A percentile compares a stretch with the other conserved stretches of the same genome.
phyloP scores from a whole-genome alignment of 1,284 basidiomycete species.

The Trichosporon inkin region DNA sequence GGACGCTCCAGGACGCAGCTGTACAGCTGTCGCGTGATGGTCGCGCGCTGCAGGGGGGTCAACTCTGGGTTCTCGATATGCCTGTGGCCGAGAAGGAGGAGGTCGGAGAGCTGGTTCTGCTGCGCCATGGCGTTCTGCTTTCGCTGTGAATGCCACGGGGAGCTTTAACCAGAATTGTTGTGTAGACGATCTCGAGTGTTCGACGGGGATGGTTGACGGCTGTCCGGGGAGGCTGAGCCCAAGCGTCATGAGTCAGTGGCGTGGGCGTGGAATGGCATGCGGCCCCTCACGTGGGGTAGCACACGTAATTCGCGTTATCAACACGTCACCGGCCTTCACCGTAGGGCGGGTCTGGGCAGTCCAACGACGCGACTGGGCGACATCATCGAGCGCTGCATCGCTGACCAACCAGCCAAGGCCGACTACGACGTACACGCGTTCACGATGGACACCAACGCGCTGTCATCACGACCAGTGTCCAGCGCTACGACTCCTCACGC shows the following conservation, averaged over 20 bases:
- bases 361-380: background rate
- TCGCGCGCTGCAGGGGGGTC: slow-evolving; percentile 24
- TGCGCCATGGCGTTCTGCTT: slow-evolving; percentile 15
- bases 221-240: background rate
- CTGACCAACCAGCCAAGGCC: background rate
- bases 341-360: background rate
- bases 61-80: slow-evolving; percentile 22
- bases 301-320: slow-evolving; percentile 18
- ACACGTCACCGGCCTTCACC: slow-evolving; percentile 2
- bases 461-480: slow-evolving; percentile 33
- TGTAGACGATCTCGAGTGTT: background rate
- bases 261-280: background rate
- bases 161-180: background rate
- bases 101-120: slow-evolving; percentile 16
- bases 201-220: background rate
- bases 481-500: slow-evolving; percentile 33
- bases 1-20: slow-evolving; percentile 31
- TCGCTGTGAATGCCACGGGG: background rate
- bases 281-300: slow-evolving; percentile 11
- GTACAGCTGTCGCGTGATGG: slow-evolving; percentile 34
- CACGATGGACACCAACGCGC: slow-evolving; percentile 29
- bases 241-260: slow-evolving; percentile 5
- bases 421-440: background rate
- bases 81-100: slow-evolving; percentile 17
- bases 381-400: background rate